A percentile compares a stretch with the other conserved stretches of the same genome.
These are phyloP conservation scores for Amphirosellinia nigrospora DNA, from an alignment of 495 filamentous ascomycete species.

Conservation along the genomic window DNA sequence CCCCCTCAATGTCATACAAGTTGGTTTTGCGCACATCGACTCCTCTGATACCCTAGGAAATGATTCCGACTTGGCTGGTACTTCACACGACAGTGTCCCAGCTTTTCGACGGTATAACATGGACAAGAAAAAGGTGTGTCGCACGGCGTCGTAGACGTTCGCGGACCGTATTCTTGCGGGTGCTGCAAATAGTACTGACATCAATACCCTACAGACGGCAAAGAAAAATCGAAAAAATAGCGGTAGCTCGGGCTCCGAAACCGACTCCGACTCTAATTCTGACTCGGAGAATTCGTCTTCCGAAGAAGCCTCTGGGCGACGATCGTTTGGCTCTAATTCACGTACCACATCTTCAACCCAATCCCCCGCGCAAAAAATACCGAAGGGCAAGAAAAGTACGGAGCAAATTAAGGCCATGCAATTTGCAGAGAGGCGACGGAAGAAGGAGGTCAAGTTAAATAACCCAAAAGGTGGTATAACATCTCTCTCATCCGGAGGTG, in stretches of 20 bases:
- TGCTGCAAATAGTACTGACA: conserved; percentile 18
- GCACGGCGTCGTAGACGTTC: not conserved
- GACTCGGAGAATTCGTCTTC: conserved; percentile 30
- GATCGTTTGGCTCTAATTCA: conserved; percentile 28
- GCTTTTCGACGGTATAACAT: conserved; percentile 50
- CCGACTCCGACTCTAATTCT: conserved; percentile 25
- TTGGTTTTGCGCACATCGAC: conserved; percentile 58
- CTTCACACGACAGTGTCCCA: conserved; percentile 33
- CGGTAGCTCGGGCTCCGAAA: conserved; percentile 18
- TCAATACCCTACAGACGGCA: conserved; percentile 22
- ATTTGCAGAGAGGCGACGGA: conserved; percentile 58
- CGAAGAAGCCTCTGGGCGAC: conserved; percentile 24
- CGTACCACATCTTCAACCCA: conserved; percentile 23
- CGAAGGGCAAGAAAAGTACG: conserved; percentile 38
- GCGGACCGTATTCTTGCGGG: not conserved
- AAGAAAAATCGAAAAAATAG: conserved; percentile 21
- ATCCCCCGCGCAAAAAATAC: conserved; percentile 12
- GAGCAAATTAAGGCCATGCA: conserved; percentile 50
- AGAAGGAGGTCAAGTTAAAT: conserved; percentile 66
- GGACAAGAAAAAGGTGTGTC: conserved; percentile 45
- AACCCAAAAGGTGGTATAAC: conserved; percentile 45
- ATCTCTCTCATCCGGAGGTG: conserved; percentile 40
- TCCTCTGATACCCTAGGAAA: conserved; percentile 38
- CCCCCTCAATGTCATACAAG: conserved; percentile 52
- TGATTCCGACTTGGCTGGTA: conserved; percentile 37